Evolutionary conservation across 495 filamentous ascomycete species (phyloP), one percentile per base, ranked within the genome.

Genomic region (Hypomontagnella monticulosa): DNA sequence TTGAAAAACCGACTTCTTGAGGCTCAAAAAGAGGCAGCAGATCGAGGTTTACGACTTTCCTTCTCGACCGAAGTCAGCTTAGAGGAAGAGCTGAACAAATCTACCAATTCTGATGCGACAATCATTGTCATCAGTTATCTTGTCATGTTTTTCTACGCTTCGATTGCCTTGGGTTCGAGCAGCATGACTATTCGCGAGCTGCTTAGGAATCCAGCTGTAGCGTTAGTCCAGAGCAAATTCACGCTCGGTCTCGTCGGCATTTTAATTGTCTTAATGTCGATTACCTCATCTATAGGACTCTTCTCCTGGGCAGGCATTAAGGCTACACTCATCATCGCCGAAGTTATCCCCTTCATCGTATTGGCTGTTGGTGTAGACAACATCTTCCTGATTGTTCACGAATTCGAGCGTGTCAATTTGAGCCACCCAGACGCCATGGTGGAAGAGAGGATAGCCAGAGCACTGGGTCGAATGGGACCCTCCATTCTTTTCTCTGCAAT

Each of bases 141-240:
- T 62, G 90, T 97, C 76, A 99, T 99, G 95, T 98, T 99, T 73
- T 75, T 99, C 34, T 99, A 99, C 70, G 95, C 93, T 3, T 97
- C 93, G 1, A 71, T 99, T 33, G 93, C 95, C 3, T 78, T 99
- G 3, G 96, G 95, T 2, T 96, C 93, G 2, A 93, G 89, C 10
- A 93, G 91, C 1, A 78, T 97, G 32, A 89, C 89, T 32, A 78
- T 91, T 60, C 83, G 82, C 57, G 89, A 92, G 51, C 78, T 97
- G 41, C 65, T 97, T 23, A 83, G 83, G 48, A 95, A 93, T 71
- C 93, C 94, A 9, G 84, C 89, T 38, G 90, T 91, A 51, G 87
- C 89, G 11, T 77, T 99, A 1, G 95, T 99, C 1, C 90, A 97
- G 74, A 96, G 92, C 62, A 99, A 98, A 70, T 98, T 98, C 74